phyloP scores from a whole-genome alignment of 2,329 filamentous ascomycete species.

The Neofusicoccum umdonicola region DNA sequence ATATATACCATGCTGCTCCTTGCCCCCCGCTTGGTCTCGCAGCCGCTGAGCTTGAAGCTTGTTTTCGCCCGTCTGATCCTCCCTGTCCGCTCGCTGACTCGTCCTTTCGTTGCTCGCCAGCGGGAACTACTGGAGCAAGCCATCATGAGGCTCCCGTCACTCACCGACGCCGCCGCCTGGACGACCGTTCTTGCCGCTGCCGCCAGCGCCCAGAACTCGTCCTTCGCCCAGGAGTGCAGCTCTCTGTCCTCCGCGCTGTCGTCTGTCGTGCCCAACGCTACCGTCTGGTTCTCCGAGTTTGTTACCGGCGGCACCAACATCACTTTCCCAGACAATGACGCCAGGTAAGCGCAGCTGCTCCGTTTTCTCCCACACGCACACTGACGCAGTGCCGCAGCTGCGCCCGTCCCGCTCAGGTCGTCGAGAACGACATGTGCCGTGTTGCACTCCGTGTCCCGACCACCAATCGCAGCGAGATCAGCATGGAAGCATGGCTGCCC shows the following conservation, averaged over 20 bases:
- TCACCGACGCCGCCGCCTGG: neutral
- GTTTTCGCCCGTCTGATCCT: neutral
- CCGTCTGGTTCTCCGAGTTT: constrained; percentile 37
- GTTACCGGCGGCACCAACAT: constrained; percentile 41
- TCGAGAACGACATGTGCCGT: constrained; percentile 42
- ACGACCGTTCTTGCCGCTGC: neutral
- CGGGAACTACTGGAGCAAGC: neutral
- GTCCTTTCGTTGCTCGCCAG: neutral
- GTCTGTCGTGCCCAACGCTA: constrained; percentile 30
- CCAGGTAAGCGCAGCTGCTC: neutral
- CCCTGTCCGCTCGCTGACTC: neutral
- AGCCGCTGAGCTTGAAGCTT: neutral
- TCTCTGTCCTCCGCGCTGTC: neutral
- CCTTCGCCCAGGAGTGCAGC: constrained; percentile 10
- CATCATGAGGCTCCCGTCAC: constrained; percentile 5
- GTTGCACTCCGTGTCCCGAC: constrained; percentile 43
- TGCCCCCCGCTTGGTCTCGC: neutral
- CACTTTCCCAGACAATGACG: constrained; percentile 10
- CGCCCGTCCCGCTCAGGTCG: constrained; percentile 31
- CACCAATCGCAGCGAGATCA: constrained; percentile 41
- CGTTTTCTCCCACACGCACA: neutral
- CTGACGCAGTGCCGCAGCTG: constrained; percentile 24
- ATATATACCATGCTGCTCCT: neutral
- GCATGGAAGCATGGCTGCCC: constrained; percentile 47
- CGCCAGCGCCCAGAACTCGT: neutral